phyloP scores from a whole-genome alignment of 1,284 basidiomycete species.

The Wolfiporia cocos region DNA sequence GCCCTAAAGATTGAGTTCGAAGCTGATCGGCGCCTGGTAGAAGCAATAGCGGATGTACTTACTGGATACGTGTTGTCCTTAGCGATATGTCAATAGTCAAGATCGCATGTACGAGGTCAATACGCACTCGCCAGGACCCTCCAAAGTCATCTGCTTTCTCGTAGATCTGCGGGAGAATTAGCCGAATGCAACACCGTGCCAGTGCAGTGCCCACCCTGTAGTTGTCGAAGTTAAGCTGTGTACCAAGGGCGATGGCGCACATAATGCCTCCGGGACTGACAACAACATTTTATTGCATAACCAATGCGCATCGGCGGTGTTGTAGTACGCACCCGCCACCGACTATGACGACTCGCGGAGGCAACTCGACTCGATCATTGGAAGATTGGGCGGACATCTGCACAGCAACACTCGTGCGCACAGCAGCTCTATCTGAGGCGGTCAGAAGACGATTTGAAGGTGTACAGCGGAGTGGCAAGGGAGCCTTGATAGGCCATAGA shows the following conservation, averaged over 20 bases:
- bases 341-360: conserved; percentile 4
- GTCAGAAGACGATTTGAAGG: too few relatives aligned
- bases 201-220: conserved; percentile 17
- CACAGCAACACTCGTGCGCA: too few relatives aligned
- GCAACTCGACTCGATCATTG: too few relatives aligned
- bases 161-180: conserved; percentile 22
- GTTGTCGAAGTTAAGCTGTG: conserved; percentile 17
- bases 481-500: too few relatives aligned
- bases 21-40: neutral
- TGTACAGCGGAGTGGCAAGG: too few relatives aligned
- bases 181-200: neutral
- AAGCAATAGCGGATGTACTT: conserved; percentile 1
- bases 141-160: conserved; percentile 27
- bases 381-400: too few relatives aligned
- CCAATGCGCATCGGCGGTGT: neutral
- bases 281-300: neutral
- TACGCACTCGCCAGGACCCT: conserved; percentile 30
- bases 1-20: conserved; percentile 9
- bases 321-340: conserved; percentile 4
- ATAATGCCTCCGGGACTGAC: conserved; percentile 20
- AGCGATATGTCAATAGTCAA: neutral
- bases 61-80: conserved; percentile 28
- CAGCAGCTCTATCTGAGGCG: too few relatives aligned
- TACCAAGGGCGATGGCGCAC: conserved; percentile 19
- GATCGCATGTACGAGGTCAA: neutral